Conservation (phyloP, 148 eudicot species). For the Fagopyrum esculentum region DNA sequence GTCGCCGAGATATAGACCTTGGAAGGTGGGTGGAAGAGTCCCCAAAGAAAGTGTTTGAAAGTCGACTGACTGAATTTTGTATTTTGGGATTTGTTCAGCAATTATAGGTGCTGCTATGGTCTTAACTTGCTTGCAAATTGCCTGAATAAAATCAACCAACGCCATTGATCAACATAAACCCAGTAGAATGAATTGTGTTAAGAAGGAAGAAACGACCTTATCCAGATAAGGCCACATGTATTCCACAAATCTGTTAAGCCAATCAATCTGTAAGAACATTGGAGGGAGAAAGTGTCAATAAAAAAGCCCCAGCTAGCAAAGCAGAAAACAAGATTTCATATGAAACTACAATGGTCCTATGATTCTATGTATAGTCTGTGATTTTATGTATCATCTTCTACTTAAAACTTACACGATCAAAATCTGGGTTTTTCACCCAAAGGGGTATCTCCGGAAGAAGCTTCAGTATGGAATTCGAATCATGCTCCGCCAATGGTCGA, state of each 20-base stretch:
- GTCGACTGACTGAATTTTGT: slow-evolving; percentile 73
- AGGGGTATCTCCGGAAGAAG: slow-evolving; percentile 81
- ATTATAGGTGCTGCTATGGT: slow-evolving; percentile 77
- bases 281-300: neutral
- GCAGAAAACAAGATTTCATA: neutral
- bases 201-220: slow-evolving; percentile 41
- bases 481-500: slow-evolving; percentile 69
- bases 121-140: slow-evolving; percentile 76
- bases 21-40: slow-evolving; percentile 80
- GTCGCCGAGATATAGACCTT: slow-evolving; percentile 32
- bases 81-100: slow-evolving; percentile 86
- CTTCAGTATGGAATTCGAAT: slow-evolving; percentile 35
- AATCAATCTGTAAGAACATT: slow-evolving; percentile 54
- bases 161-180: neutral
- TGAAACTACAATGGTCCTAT: neutral
- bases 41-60: slow-evolving; percentile 73
- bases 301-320: neutral
- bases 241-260: slow-evolving; percentile 82
- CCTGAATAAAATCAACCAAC: slow-evolving; percentile 26
- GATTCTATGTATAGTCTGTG: too few species aligned
- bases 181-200: neutral
- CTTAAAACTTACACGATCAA: slow-evolving; percentile 56
- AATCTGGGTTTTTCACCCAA: slow-evolving; percentile 95
- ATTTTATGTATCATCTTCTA: neutral
- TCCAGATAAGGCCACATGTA: slow-evolving; percentile 94